Conservation (phyloP, 192 early-diverging fungal genomes). For the Linnemannia zychae region DNA sequence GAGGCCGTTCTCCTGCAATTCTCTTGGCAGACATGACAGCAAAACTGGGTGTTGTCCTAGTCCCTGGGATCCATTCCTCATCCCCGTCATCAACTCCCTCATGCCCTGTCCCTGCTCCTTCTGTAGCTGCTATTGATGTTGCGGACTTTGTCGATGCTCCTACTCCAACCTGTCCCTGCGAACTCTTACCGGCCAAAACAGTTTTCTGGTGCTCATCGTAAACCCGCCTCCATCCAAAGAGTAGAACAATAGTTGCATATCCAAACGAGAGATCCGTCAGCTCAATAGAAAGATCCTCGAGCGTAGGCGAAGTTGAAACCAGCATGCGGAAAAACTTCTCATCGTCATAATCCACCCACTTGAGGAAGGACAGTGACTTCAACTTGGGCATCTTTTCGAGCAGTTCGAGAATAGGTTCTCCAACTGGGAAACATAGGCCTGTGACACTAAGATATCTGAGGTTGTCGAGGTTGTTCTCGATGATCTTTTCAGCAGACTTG, state of each 20-base stretch:
- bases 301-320: neutral
- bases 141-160: neutral
- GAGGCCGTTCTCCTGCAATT: neutral
- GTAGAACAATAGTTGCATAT: neutral
- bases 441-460: neutral
- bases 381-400: constrained; percentile 7
- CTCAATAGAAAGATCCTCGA: constrained; percentile 12
- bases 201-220: neutral
- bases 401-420: neutral
- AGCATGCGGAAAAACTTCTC: neutral
- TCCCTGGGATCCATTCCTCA: neutral
- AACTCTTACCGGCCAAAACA: neutral
- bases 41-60: neutral
- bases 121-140: neutral
- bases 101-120: neutral
- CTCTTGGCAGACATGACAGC: neutral
- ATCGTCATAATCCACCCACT: neutral
- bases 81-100: neutral
- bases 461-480: neutral
- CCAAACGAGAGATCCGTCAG: constrained; percentile 11
- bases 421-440: neutral
- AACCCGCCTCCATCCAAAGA: neutral
- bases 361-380: neutral
- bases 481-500: constrained; percentile 4
- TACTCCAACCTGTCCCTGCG: neutral